A percentile compares a stretch with the other conserved stretches of the same genome.
These are phyloP conservation scores for Penicillium lividum DNA, from an alignment of 495 filamentous ascomycete genomes.

Conservation along the genomic window DNA sequence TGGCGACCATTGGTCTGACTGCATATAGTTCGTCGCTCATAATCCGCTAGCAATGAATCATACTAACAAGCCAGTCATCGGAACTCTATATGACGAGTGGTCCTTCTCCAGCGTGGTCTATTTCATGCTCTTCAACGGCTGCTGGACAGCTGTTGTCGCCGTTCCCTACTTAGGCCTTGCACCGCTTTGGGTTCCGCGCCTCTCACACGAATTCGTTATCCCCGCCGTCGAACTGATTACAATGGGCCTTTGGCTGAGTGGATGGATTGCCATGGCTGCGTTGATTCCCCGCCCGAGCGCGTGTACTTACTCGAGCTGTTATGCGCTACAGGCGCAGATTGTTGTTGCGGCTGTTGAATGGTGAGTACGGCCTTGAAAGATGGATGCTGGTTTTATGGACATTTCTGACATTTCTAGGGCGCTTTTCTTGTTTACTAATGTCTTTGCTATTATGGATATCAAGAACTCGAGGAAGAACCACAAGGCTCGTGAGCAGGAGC, in stretches of 20 bases:
- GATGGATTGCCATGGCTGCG: conserved; percentile 67
- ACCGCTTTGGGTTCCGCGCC: conserved; percentile 53
- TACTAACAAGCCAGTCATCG: conserved; percentile 16
- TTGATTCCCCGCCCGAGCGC: conserved; percentile 46
- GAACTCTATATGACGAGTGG: neutral
- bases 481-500: neutral
- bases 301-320: conserved; percentile 49
- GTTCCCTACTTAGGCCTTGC: conserved; percentile 62
- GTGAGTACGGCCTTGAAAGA: conserved; percentile 27
- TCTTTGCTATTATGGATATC: conserved; percentile 21
- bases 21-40: conserved; percentile 57
- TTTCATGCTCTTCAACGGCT: conserved; percentile 68
- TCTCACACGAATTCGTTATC: conserved; percentile 52
- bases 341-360: conserved; percentile 52
- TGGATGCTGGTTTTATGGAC: neutral
- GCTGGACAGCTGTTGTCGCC: conserved; percentile 63
- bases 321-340: conserved; percentile 40
- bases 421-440: conserved; percentile 24
- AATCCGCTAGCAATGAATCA: neutral
- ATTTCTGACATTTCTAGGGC: conserved; percentile 26
- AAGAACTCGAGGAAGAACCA: conserved; percentile 14
- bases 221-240: conserved; percentile 26
- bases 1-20: conserved; percentile 65
- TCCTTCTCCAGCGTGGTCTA: conserved; percentile 41
- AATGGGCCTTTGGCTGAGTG: conserved; percentile 58